Evolutionary conservation across 345 rosid genomes (phyloP), one percentile per base, ranked within the genome.

Genomic region (Zanthoxylum bungeanum): DNA sequence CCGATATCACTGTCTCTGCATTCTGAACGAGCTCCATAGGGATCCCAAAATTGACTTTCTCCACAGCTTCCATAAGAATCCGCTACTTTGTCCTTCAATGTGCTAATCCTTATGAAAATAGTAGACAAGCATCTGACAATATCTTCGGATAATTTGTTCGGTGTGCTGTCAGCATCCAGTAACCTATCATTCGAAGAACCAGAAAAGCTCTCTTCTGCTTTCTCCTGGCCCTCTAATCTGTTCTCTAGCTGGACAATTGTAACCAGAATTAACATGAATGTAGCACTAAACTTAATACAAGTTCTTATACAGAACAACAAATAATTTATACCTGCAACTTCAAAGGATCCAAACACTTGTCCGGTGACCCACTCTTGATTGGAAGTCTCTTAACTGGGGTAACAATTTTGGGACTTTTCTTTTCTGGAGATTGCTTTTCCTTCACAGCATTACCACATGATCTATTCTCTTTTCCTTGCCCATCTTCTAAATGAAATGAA

Each of bases 81-180:
- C 4, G 37, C 61, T 47, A 64, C 71, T 78, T 73, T 83, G 25
- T 85, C 88, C 79, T 91, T 89, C 14, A 72, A 79, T 30, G 89
- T 80, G 82, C 85, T 88, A 78, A 92, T 80, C 80, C 96, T 88
- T 40, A 69, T 21, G 76, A 95, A 79, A 73, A 92, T 89, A 80
- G 83, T 83, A 37, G 72, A 84, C 78, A 91, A 66, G 65, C 91
- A 88, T 78, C 79, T 82, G 70, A 88, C 71, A 50, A 83, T 79
- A 74, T 92, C 93, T 85, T 91, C 97, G 0, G 97, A 89, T 73
- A 92, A 71, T 74, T 82, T 87, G 79, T 95, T 91, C 21, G 96
- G 91, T 31, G 74, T 51, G 62, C 74, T 78, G 59, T 82, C 84
- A 64, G 62, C 70, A 75, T 84, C 88, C 4, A 60, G 11, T 66